Base-by-base conservation (phyloP, 805 yeast genomes). In the Starmerella bombicola region DNA sequence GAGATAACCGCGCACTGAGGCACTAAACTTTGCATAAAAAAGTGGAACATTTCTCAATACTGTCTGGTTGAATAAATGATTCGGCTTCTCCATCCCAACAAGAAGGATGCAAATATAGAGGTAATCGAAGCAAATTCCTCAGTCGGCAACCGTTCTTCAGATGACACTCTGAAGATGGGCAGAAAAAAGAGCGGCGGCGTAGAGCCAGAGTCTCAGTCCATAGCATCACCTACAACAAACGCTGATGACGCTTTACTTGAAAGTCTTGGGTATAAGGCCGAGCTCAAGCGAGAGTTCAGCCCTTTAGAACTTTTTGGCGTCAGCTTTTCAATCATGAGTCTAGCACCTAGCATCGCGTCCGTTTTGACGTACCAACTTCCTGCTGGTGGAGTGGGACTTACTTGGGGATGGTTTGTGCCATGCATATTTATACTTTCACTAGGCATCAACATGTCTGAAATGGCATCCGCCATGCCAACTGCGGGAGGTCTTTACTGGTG, bases 341-440 rank as follows among this genome's bases (percentile, higher is more conserved):
- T 78, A 35, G 61, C 78, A 31, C 64, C 64, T 7, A 70, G 78
- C 9, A 73, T 77, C 39, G 70, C 80, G 0, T 70, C 80, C 1
- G 65, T 69, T 20, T 54, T 76, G 23, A 63, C 62, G 5, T 64
- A 66, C 38, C 78, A 78, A 17, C 59, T 78, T 8, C 58, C 70
- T 21, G 74, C 78, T 0, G 85, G 85, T 4, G 75, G 82, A 0
- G 74, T 69, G 10, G 74, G 78, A 3, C 66, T 76, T 37, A 64
- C 76, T 2, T 80, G 86, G 86, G 81, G 83, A 33, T 80, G 86
- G 86, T 58, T 75, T 32, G 54, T 73, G 12, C 68, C 81, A 22
- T 68, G 76, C 7, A 44, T 65, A 8, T 73, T 75, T 51, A 75
- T 78, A 41, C 54, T 76, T 36, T 53, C 65, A 9, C 67, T 75